Base-by-base conservation (phyloP, 176 grass and related monocot species). In the Rhipidocladum racemiflorum region DNA sequence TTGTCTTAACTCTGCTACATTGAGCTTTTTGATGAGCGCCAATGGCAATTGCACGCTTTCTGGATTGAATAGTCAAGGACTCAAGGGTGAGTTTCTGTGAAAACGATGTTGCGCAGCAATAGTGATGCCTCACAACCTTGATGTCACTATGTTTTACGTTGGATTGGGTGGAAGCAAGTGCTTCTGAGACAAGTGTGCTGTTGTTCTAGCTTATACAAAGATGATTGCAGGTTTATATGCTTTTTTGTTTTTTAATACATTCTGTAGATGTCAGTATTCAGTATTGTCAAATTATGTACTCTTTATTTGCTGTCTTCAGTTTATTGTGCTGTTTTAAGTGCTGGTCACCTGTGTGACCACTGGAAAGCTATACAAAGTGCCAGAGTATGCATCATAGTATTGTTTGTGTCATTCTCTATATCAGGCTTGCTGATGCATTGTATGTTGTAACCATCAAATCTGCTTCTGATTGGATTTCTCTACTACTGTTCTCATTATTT, bases 1-100 rank as follows among this genome's bases (percentile, higher is more conserved):
- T 14, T 63, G 71, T 85, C n/a, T 48, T 71, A 78, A 46, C 6
- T 71, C 42, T 70, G 73, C 53, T 49, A 48, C 28, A 20, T 29
- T 9, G 4, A 70, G n/a, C 65, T 59, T 81, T 25, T 24, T 77
- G 4, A 46, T 46, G 56, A 45, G 39, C 75, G 23, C 24, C 34
- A 28, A 30, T 40, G 55, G 20, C 30, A 63, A 24, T 50, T 62
- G 30, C 28, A 44, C 15, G 13, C 9, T 81, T 7, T 81, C 51
- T 60, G 20, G 38, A 38, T 61, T 61, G 17, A 60, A 28, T 59
- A 45, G 36, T 70, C 53, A 24, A 46, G 53, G 49, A 45, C 25
- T 70, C 53, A 24, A 46, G 53, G 49, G 3, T n/a, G 17, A 44
- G 78, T 59, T 40, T 57, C 12, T 49, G 6, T 70, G 40, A 61